phyloP scores from a whole-genome alignment of 352 stramenopile species.

The Phytophthora macrochlamydospora region DNA sequence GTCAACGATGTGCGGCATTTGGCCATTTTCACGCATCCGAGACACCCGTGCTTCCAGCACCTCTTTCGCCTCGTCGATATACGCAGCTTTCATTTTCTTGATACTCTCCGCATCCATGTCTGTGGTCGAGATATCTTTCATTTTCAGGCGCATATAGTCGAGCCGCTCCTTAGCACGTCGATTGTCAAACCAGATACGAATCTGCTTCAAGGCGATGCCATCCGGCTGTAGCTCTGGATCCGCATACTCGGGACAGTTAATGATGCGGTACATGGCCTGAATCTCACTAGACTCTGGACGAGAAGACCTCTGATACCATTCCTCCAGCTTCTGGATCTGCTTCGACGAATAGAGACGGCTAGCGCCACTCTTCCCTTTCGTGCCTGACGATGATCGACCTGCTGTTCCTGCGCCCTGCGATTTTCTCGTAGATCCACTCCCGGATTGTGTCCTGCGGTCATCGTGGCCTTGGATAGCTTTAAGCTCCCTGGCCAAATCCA shows the following conservation, averaged over 20 bases:
- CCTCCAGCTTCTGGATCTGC: slow-evolving; percentile 89
- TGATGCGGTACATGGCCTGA: slow-evolving; percentile 91
- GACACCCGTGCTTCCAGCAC: slow-evolving; percentile 85
- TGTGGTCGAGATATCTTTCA: slow-evolving; percentile 87
- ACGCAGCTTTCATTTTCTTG: slow-evolving; percentile 88
- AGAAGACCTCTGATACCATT: slow-evolving; percentile 88
- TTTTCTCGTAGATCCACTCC: slow-evolving; percentile 32
- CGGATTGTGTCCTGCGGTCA: slow-evolving; percentile 48
- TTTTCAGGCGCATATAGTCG: slow-evolving; percentile 90
- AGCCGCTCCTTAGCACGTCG: slow-evolving; percentile 82
- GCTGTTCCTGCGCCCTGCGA: slow-evolving; percentile 25
- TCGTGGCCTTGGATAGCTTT: slow-evolving; percentile 58
- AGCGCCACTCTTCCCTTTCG: slow-evolving; percentile 77
- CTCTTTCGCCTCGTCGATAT: slow-evolving; percentile 90
- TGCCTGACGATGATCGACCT: slow-evolving; percentile 42
- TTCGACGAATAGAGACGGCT: slow-evolving; percentile 86
- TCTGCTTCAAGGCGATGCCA: slow-evolving; percentile 88
- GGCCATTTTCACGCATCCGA: slow-evolving; percentile 78
- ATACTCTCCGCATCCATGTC: slow-evolving; percentile 86
- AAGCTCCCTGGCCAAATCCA: slow-evolving; percentile 83
- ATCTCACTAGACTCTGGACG: slow-evolving; percentile 85
- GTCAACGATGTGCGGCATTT: slow-evolving; percentile 77
- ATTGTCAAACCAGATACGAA: slow-evolving; percentile 91
- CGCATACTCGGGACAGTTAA: slow-evolving; percentile 84
- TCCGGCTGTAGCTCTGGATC: slow-evolving; percentile 86